phyloP scores from a whole-genome alignment of 176 grass and related monocot species.

The Bolboschoenus planiculmis region DNA sequence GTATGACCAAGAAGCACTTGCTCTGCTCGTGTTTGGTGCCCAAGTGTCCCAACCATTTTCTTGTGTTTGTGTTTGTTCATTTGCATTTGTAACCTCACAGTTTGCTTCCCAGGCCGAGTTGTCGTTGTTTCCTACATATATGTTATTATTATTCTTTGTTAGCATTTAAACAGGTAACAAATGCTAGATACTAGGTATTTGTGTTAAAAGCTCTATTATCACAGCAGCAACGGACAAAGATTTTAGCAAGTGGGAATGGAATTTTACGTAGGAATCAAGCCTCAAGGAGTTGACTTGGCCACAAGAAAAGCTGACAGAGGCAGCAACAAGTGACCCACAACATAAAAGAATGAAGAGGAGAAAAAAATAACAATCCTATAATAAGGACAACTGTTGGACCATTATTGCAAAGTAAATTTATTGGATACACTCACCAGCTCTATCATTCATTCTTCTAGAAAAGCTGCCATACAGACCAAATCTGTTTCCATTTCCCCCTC shows the following conservation, averaged over 20 bases:
- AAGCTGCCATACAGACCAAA: not conserved
- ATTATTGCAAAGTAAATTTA: not conserved
- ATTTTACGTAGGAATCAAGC: not conserved
- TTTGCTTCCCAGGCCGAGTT: constrained; percentile 1
- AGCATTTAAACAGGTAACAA: too few species aligned
- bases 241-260: not conserved
- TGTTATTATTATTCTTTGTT: not conserved
- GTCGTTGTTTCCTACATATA: not conserved
- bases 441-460: constrained; percentile 5
- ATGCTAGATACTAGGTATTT: not conserved
- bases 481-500: not conserved
- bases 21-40: not conserved
- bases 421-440: constrained; percentile 10
- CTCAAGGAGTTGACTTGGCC: not conserved
- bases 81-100: not conserved
- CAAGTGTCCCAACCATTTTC: constrained; percentile 19
- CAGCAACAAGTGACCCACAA: not conserved
- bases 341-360: not conserved
- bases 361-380: not conserved
- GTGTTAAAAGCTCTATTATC: not conserved
- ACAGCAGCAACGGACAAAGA: not conserved
- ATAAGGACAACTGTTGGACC: not conserved
- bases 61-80: constrained; percentile 4
- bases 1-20: not conserved
- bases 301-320: not conserved